A percentile compares a stretch with the other conserved stretches of the same genome.
These are phyloP conservation scores for Delitschia confertaspora DNA, from an alignment of 495 filamentous ascomycete species.

Conservation along the genomic window DNA sequence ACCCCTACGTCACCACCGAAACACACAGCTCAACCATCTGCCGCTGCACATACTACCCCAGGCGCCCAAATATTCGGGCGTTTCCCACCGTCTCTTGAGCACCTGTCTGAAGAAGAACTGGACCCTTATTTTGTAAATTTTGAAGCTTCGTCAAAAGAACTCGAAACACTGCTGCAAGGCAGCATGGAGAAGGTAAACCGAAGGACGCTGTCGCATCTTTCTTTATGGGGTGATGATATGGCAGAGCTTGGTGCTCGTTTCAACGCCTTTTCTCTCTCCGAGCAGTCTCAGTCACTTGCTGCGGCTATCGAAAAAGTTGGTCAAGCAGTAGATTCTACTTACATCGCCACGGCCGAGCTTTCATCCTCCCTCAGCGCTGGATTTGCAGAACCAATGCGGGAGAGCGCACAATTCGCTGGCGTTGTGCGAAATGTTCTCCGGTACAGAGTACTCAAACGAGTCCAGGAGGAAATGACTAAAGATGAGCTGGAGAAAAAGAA, in stretches of 20 bases:
- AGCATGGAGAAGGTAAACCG: constrained; percentile 94
- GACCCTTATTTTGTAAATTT: constrained; percentile 94
- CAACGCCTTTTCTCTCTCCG: constrained; percentile 94
- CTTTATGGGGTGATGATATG: constrained; percentile 73
- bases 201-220: constrained; percentile 74
- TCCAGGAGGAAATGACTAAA: constrained; percentile 94
- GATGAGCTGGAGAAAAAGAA: constrained; percentile 83
- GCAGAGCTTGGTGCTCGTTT: constrained; percentile 87
- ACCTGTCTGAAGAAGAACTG: constrained; percentile 76
- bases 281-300: constrained; percentile 78
- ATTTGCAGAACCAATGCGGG: constrained; percentile 95
- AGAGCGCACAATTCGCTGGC: constrained; percentile 93
- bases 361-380: constrained; percentile 71
- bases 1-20: constrained; percentile 46
- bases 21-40: constrained; percentile 40
- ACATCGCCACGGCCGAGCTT: constrained; percentile 89
- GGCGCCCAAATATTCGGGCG: constrained; percentile 61
- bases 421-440: constrained; percentile 81
- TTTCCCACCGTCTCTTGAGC: constrained; percentile 71
- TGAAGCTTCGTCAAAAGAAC: constrained; percentile 75
- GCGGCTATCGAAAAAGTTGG: constrained; percentile 89
- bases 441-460: constrained; percentile 81
- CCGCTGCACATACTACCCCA: constrained; percentile 49
- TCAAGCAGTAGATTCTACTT: constrained; percentile 91
- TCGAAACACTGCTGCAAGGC: constrained; percentile 77